Percentiles rank a stretch among this genome's conserved stretches.
These are phyloP conservation scores for Penicillium odoratum DNA, from an alignment of 495 filamentous ascomycete species.

Conservation along the genomic window DNA sequence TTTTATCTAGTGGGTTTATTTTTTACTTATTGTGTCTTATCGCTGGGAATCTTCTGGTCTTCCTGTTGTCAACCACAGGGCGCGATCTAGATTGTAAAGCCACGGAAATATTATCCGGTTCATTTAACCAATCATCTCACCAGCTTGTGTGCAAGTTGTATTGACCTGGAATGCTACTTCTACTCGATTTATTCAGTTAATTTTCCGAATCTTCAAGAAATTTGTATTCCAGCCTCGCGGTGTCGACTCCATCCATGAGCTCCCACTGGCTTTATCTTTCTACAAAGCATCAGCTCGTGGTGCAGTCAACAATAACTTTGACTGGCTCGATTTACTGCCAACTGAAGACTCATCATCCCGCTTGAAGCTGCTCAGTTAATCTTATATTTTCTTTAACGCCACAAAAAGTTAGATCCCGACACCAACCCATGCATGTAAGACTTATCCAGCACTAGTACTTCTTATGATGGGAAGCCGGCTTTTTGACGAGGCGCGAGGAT, in stretches of 20 bases:
- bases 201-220: not conserved
- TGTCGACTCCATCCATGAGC: not conserved
- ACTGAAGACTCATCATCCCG: not conserved
- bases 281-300: not conserved
- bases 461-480: conserved; percentile 41
- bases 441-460: conserved; percentile 19
- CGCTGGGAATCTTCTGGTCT: not conserved
- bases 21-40: not conserved
- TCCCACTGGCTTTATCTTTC: not conserved
- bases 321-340: not conserved
- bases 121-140: not conserved
- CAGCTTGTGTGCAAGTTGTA: not conserved
- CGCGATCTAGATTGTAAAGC: not conserved
- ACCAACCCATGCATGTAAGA: not conserved
- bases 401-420: not conserved
- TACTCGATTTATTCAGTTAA: not conserved
- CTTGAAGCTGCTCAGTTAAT: not conserved
- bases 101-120: not conserved
- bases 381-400: not conserved
- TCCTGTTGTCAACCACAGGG: conserved; percentile 12
- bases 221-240: not conserved
- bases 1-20: not conserved
- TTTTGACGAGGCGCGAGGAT: conserved; percentile 42
- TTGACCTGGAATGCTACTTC: not conserved
- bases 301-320: not conserved